Conservation (phyloP, 176 grass and related monocot species). For the Phoenix roebelenii region DNA sequence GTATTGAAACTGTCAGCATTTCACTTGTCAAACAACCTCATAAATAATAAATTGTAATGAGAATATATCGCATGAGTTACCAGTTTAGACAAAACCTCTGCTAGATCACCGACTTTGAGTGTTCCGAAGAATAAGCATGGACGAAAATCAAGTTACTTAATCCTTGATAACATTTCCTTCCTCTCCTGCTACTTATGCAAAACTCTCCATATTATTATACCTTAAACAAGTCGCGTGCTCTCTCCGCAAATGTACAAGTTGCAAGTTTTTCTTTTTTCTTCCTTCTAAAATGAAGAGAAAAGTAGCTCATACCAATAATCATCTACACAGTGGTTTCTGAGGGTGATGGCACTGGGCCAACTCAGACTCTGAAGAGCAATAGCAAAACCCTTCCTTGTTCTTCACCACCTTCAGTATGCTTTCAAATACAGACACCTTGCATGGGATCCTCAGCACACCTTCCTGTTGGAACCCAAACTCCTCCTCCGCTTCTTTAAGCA, state of each 20-base stretch:
- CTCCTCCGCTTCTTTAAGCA: slow-evolving; percentile 82
- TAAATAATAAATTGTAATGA: too few relatives aligned
- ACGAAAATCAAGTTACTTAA: background rate
- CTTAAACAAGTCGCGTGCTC: background rate
- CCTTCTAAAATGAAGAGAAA: background rate
- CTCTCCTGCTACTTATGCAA: slow-evolving; percentile 13
- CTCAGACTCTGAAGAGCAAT: slow-evolving; percentile 54
- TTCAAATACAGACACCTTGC: slow-evolving; percentile 57
- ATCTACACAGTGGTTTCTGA: slow-evolving; percentile 42
- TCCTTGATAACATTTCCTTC: slow-evolving; percentile 18
- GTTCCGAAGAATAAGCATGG: background rate
- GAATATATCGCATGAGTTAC: too few relatives aligned
- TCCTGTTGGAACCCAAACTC: slow-evolving; percentile 87
- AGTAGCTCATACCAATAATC: background rate
- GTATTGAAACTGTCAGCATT: too few relatives aligned
- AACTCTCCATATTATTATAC: too few relatives aligned
- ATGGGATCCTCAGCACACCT: slow-evolving; percentile 80
- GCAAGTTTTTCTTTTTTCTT: too few relatives aligned
- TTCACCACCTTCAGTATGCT: slow-evolving; percentile 47
- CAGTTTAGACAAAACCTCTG: too few relatives aligned
- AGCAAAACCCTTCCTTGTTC: slow-evolving; percentile 41
- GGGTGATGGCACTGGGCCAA: background rate
- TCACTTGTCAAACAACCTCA: too few relatives aligned
- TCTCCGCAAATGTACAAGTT: slow-evolving; percentile 37
- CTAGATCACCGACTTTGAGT: too few relatives aligned